phyloP scores from a whole-genome alignment of 352 stramenopile species.

The Halophytophthora polymorphica region DNA sequence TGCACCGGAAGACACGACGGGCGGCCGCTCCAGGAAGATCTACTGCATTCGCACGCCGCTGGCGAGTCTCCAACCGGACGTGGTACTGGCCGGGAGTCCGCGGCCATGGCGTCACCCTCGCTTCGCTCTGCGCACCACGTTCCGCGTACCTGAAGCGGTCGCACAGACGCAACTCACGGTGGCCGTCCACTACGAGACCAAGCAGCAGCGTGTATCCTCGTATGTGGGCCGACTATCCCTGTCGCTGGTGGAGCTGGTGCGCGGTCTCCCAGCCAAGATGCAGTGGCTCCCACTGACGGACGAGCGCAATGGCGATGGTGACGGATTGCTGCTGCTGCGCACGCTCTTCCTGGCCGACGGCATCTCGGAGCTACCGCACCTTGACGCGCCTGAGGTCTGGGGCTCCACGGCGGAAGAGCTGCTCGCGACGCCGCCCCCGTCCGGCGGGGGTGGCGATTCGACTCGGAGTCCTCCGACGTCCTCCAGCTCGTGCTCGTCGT shows the following conservation, averaged over 20 bases:
- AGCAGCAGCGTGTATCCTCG: slow-evolving; percentile 21
- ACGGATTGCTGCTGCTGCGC: slow-evolving; percentile 37
- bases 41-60: slow-evolving; percentile 44
- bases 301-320: slow-evolving; percentile 1
- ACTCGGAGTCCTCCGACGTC: not conserved
- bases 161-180: slow-evolving; percentile 38
- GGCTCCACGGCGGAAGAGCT: slow-evolving; percentile 44
- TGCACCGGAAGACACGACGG: slow-evolving; percentile 11
- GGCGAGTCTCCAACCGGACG: slow-evolving; percentile 44
- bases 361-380: slow-evolving; percentile 41
- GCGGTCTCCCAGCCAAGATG: slow-evolving; percentile 57
- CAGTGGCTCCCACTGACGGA: slow-evolving; percentile 46
- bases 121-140: slow-evolving; percentile 32
- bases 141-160: slow-evolving; percentile 48
- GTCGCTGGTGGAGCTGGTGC: slow-evolving; percentile 48
- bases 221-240: slow-evolving; percentile 28
- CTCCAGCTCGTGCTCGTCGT: slow-evolving; percentile 13
- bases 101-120: slow-evolving; percentile 44
- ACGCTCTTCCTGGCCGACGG: slow-evolving; percentile 63
- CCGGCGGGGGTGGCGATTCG: not conserved
- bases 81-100: slow-evolving; percentile 42
- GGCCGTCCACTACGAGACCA: slow-evolving; percentile 40
- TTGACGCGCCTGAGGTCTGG: slow-evolving; percentile 22
- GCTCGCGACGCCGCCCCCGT: slow-evolving; percentile 12
- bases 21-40: slow-evolving; percentile 15